phyloP scores from a whole-genome alignment of 1,139 yeast species.

The Taiozyma onychis region DNA sequence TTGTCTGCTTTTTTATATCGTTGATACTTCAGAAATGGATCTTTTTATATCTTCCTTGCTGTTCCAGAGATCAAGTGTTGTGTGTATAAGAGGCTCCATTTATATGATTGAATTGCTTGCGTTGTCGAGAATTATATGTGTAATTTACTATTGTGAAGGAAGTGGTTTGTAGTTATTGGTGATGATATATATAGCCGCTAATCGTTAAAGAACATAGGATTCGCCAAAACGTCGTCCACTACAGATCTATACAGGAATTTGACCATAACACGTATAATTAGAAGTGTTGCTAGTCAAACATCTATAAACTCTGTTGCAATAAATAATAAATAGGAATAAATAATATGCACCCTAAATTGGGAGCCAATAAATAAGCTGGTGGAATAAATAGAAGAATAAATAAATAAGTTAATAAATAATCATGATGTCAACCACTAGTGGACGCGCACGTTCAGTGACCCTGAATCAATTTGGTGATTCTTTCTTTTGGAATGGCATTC shows the following conservation, averaged over 20 bases:
- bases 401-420: neutral
- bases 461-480: slow-evolving; percentile 1
- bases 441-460: neutral
- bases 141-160: neutral
- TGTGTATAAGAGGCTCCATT: neutral
- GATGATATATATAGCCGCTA: too few species aligned
- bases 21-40: neutral
- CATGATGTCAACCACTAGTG: neutral
- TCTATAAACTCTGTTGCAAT: neutral
- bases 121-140: neutral
- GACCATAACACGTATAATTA: too few species aligned
- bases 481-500: slow-evolving; percentile 4
- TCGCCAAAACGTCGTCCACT: too few species aligned
- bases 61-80: neutral
- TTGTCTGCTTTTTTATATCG: neutral
- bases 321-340: neutral
- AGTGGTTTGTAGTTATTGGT: neutral
- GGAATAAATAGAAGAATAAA: neutral
- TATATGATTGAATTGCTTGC: neutral
- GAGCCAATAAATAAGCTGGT: neutral
- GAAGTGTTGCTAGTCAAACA: too few species aligned
- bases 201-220: too few species aligned
- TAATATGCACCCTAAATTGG: neutral
- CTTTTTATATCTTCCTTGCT: neutral
- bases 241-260: too few species aligned